phyloP scores from a whole-genome alignment of 2,329 filamentous ascomycete species.

The Fusarium tanahbumbuense region DNA sequence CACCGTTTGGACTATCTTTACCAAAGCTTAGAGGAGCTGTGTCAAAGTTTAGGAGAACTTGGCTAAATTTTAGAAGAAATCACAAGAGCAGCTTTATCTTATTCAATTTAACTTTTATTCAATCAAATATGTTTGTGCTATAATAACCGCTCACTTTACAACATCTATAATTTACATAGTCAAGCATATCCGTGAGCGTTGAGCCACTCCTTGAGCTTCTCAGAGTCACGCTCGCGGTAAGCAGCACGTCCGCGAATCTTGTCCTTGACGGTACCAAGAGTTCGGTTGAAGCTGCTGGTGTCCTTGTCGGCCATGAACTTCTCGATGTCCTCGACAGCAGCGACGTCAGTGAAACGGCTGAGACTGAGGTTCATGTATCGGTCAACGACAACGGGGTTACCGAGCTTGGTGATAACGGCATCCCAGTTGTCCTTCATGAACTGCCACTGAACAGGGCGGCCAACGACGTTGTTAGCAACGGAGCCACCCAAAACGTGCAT shows the following conservation, averaged over 20 bases:
- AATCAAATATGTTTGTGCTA: background rate
- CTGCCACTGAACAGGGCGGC: constrained; percentile 82
- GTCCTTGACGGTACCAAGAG: constrained; percentile 85
- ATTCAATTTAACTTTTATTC: constrained; percentile 19
- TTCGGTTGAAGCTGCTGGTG: constrained; percentile 86
- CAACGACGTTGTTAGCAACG: constrained; percentile 78
- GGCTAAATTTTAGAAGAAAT: background rate
- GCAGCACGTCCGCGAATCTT: constrained; percentile 84
- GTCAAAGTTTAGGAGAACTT: background rate
- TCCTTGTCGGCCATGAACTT: constrained; percentile 89
- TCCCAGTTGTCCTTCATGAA: constrained; percentile 89
- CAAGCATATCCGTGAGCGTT: constrained; percentile 59
- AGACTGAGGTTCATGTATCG: constrained; percentile 85
- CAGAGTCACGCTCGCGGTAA: constrained; percentile 82
- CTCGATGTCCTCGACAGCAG: constrained; percentile 79
- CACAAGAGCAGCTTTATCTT: background rate
- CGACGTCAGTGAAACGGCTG: constrained; percentile 79
- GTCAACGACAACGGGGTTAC: constrained; percentile 88
- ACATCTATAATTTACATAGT: constrained; percentile 47
- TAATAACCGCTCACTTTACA: background rate
- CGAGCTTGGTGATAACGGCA: constrained; percentile 76
- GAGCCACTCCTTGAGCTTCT: constrained; percentile 83
- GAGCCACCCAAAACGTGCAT: constrained; percentile 83
- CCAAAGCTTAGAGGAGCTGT: background rate
- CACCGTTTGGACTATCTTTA: background rate